A percentile compares a stretch with the other conserved stretches of the same genome.
phyloP scores from a whole-genome alignment of 768 basidiomycete species.

The Wakefieldia striispora region DNA sequence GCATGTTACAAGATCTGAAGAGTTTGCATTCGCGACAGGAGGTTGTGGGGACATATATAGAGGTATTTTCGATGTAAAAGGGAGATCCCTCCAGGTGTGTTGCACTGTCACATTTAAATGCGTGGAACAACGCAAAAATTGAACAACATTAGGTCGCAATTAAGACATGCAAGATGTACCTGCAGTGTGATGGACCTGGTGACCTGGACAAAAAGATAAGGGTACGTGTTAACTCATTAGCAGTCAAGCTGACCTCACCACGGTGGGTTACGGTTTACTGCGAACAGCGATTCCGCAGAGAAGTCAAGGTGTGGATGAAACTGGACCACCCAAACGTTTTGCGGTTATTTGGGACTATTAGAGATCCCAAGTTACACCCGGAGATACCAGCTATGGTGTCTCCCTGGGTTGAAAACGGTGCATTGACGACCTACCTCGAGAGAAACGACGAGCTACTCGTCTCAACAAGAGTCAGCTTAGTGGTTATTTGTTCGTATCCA shows the following conservation, averaged over 20 bases:
- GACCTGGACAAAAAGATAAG: not conserved
- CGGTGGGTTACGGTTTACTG: not conserved
- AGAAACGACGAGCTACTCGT: not conserved
- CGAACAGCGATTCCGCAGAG: not conserved
- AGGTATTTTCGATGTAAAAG: not conserved
- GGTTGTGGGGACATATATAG: not conserved
- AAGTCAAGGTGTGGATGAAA: not conserved
- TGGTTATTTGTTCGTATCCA: not conserved
- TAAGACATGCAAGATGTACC: not conserved
- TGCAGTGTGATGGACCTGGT: not conserved
- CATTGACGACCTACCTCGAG: not conserved
- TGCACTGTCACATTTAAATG: too few species aligned
- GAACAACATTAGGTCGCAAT: not conserved
- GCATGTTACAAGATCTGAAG: not conserved
- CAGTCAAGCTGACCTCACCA: too few species aligned
- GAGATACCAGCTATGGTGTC: conserved; percentile 1
- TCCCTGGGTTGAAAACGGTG: not conserved
- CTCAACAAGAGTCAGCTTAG: not conserved
- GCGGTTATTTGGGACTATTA: not conserved
- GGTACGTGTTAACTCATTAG: not conserved
- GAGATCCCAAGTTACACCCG: not conserved
- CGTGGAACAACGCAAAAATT: not conserved
- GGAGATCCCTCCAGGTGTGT: too few species aligned
- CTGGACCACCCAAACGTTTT: not conserved
- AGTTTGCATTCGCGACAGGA: not conserved